These are phyloP conservation scores for Umbelopsis sp. DNA, from an alignment of 371 early-diverging fungal species.

Conservation along the genomic window DNA sequence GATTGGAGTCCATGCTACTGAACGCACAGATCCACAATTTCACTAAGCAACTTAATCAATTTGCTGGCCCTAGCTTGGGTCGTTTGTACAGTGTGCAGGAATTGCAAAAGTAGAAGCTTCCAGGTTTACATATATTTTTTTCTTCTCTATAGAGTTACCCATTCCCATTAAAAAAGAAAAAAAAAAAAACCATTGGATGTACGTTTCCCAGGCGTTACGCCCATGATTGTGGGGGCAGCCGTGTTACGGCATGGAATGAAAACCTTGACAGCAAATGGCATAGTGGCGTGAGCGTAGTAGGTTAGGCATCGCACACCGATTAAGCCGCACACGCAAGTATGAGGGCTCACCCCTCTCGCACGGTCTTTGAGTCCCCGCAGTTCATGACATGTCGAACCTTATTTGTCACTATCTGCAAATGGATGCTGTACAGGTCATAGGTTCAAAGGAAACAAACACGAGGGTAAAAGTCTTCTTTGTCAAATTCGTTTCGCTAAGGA, in stretches of 20 bases:
- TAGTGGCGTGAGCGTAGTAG: background rate
- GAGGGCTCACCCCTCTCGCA: background rate
- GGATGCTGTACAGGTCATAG: slow-evolving; percentile 3
- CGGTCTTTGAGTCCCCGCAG: slow-evolving; percentile 17
- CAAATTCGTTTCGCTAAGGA: background rate
- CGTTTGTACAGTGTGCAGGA: slow-evolving; percentile 81
- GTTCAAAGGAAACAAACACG: background rate
- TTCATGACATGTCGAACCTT: background rate
- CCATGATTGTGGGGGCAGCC: too few relatives aligned
- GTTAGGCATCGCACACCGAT: too few relatives aligned
- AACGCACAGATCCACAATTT: slow-evolving; percentile 89
- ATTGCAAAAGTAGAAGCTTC: slow-evolving; percentile 66
- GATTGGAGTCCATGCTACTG: slow-evolving; percentile 87
- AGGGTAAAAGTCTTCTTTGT: background rate
- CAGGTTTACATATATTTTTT: background rate
- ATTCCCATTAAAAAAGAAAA: slow-evolving; percentile 6
- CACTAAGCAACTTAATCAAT: slow-evolving; percentile 89
- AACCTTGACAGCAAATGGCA: background rate
- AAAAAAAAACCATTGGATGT: background rate
- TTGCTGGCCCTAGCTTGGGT: slow-evolving; percentile 86
- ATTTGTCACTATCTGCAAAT: background rate
- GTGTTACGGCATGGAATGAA: background rate
- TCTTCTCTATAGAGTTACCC: slow-evolving; percentile 10
- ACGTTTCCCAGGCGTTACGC: background rate
- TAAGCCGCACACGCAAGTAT: too few relatives aligned